phyloP scores from a whole-genome alignment of 176 grass and related monocot genomes.

The Oryza meyeriana region DNA sequence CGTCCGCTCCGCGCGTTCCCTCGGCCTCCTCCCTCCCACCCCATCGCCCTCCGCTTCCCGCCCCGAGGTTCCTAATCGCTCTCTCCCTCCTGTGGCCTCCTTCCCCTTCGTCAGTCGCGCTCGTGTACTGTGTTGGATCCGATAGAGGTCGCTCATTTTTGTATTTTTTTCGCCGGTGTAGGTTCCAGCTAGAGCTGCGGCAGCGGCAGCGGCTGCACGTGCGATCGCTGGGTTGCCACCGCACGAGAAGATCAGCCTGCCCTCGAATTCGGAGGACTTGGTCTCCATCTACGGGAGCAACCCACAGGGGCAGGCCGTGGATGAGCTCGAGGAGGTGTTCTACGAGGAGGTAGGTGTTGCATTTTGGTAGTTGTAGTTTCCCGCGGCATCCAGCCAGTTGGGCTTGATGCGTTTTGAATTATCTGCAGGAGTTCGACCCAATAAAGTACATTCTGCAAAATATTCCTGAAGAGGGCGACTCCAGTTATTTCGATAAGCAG shows the following conservation, averaged over 20 bases:
- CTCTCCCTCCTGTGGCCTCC: neutral
- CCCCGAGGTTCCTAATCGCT: slow-evolving; percentile 46
- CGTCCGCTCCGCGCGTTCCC: slow-evolving; percentile 90
- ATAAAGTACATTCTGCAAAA: slow-evolving; percentile 80
- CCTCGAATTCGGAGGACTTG: slow-evolving; percentile 70
- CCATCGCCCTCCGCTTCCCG: slow-evolving; percentile 36
- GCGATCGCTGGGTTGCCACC: slow-evolving; percentile 78
- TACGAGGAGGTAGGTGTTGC: slow-evolving; percentile 77
- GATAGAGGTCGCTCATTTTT: slow-evolving; percentile 7
- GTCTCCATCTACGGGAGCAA: slow-evolving; percentile 73
- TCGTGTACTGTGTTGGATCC: slow-evolving; percentile 8
- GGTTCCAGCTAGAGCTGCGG: slow-evolving; percentile 94
- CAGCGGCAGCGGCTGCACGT: slow-evolving; percentile 67
- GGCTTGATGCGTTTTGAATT: slow-evolving; percentile 2
- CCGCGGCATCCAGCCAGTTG: neutral
- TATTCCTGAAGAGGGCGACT: slow-evolving; percentile 68
- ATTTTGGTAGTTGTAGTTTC: neutral
- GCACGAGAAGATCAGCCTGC: slow-evolving; percentile 69
- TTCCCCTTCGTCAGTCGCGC: neutral
- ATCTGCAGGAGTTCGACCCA: slow-evolving; percentile 82
- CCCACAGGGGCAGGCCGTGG: slow-evolving; percentile 54
- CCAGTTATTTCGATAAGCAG: slow-evolving; percentile 93
- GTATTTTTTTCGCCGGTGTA: slow-evolving; percentile 9
- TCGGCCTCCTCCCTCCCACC: slow-evolving; percentile 61
- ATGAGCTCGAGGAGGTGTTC: slow-evolving; percentile 87